Evolutionary conservation across 1,284 basidiomycete genomes (phyloP), one percentile per base, ranked within the genome.

Genomic region (Phaffia rhodozyma): DNA sequence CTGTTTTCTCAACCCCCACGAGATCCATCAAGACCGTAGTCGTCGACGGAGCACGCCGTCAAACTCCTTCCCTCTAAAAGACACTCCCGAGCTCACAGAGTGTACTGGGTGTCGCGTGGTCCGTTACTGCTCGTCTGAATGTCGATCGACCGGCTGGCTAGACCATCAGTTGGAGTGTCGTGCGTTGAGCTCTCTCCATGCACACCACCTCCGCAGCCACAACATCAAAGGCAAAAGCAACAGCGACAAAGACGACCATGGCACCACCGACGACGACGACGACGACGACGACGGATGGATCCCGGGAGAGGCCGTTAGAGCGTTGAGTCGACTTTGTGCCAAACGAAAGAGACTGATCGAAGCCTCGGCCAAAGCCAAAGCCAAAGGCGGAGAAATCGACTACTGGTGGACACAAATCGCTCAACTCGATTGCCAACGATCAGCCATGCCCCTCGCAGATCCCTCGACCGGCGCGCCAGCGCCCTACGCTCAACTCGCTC

Each of bases 71-170:
- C 0, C 70, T 86, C 50, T 48, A 3, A 11, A 38, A 11, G 47
- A 30, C 6, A 3, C 58, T 3, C 2, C 27, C 25, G 11, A 54
- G 21, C 57, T 63, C n/a, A 38, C 52, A 9, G 25, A 29, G 0
- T 66, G 64, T 43, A 47, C 52, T 5, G 63, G 51, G 13, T 65
- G 63, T 34, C 20, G 47, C 9, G 32, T 61, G 6, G n/a, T 43
- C 6, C 27, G 63, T 21, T 65, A 55, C 48, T 65, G 63, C 30
- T 65, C 63, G 1, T 66, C 91, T 89, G 73, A 71, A 47, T 94
- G 91, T 70, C 89, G 92, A 76, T 82, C 77, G 47, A 73, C 75
- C 51, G 90, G 92, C 71, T 94, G 91, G 91, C 50, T 71, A 0
- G 57, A 80, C 1, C 91, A 94, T 73, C 87, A 86, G 73, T 72